Evolutionary conservation across 129 eudicot species (phyloP).

Genomic region (Centaurea solstitialis): DNA sequence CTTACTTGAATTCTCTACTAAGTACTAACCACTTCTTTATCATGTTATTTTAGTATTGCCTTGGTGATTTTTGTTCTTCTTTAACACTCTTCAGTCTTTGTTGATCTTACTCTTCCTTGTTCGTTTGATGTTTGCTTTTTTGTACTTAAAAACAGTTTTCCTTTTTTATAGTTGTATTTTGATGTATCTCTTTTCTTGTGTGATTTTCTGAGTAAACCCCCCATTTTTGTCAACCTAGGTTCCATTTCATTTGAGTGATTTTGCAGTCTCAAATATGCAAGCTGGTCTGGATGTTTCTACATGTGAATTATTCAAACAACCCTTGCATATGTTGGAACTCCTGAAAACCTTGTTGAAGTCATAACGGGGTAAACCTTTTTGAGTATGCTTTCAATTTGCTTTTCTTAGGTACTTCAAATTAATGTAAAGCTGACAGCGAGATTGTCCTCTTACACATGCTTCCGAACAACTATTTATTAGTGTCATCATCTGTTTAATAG

Average conservation of each 20-base stretch:
- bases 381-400: not conserved
- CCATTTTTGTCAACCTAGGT: no score
- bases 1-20: no score
- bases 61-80: not conserved
- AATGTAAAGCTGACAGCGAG: no score
- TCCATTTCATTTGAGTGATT: not conserved
- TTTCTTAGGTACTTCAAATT: not conserved
- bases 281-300: constrained; percentile 97
- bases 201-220: no score
- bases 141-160: not conserved
- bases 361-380: constrained; percentile 80
- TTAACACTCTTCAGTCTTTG: no score
- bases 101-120: not conserved
- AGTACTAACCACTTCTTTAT: not conserved
- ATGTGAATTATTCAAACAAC: constrained; percentile 88
- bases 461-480: no score
- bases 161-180: not conserved
- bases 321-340: constrained; percentile 98
- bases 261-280: constrained; percentile 94
- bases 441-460: no score
- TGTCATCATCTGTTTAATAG: no score
- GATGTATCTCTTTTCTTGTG: not conserved
- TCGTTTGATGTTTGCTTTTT: not conserved
- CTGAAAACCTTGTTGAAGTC: constrained; percentile 94
- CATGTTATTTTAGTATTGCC: constrained; percentile 1